Conservation (phyloP, 495 filamentous ascomycete species). For the Paragyromitra xinjiangensis region DNA sequence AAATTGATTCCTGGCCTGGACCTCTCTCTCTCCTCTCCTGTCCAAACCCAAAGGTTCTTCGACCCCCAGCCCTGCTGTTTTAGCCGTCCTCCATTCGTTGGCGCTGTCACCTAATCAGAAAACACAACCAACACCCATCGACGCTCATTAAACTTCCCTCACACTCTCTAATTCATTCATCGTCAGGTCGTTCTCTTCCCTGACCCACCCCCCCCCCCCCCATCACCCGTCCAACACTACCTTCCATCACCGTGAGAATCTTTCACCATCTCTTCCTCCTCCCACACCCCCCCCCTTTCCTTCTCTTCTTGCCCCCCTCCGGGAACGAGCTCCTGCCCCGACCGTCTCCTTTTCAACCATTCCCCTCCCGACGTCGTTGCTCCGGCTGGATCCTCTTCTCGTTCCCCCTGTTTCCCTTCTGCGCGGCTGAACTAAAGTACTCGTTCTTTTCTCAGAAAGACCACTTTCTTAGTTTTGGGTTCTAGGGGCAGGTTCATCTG, state of each 20-base stretch:
- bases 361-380: slow-evolving; percentile 40
- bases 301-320: slow-evolving; percentile 5
- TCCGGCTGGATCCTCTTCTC: slow-evolving; percentile 45
- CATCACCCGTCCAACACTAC: slow-evolving; percentile 50
- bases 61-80: slow-evolving; percentile 54
- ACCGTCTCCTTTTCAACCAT: slow-evolving; percentile 41
- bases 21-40: slow-evolving; percentile 28
- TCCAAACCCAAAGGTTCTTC: slow-evolving; percentile 22
- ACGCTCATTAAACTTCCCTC: slow-evolving; percentile 58
- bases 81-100: slow-evolving; percentile 55
- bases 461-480: slow-evolving; percentile 47
- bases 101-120: slow-evolving; percentile 55
- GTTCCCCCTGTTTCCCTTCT: slow-evolving; percentile 38
- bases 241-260: slow-evolving; percentile 35
- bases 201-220: slow-evolving; percentile 13
- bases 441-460: slow-evolving; percentile 23
- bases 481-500: slow-evolving; percentile 41
- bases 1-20: slow-evolving; percentile 49
- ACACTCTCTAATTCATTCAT: slow-evolving; percentile 56
- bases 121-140: slow-evolving; percentile 54
- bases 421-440: slow-evolving; percentile 35
- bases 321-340: slow-evolving; percentile 29
- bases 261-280: slow-evolving; percentile 35
- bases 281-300: slow-evolving; percentile 7
- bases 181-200: slow-evolving; percentile 47